phyloP scores from a whole-genome alignment of 352 stramenopile genomes.

The Phytophthora capsici region DNA sequence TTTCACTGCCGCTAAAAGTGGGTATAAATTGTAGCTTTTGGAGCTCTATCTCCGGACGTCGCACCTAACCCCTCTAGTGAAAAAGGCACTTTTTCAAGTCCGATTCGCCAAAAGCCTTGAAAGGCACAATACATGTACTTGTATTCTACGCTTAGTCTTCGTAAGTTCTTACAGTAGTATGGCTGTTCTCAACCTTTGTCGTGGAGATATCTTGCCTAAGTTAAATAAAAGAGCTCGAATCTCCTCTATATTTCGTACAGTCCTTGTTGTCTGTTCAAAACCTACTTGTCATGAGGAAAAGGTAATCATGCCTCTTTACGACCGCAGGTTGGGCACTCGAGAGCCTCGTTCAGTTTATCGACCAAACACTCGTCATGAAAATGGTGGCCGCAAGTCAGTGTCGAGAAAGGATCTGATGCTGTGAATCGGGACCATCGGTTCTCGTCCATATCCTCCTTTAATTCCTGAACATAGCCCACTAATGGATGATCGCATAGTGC shows the following conservation, averaged over 20 bases:
- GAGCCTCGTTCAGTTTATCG: constrained; percentile 59
- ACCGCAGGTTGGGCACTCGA: constrained; percentile 62
- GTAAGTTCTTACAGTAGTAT: background rate
- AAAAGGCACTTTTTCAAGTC: too few relatives aligned
- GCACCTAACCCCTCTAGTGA: too few relatives aligned
- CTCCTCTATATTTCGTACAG: background rate
- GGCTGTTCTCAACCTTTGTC: background rate
- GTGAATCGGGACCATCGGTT: constrained; percentile 18
- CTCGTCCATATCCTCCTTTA: background rate
- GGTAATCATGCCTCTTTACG: constrained; percentile 20
- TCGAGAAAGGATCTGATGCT: constrained; percentile 40
- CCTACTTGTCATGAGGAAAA: background rate
- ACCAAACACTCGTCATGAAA: constrained; percentile 80
- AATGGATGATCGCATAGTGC: constrained; percentile 29
- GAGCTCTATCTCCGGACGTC: too few relatives aligned
- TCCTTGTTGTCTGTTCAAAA: constrained; percentile 6
- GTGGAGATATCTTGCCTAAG: background rate
- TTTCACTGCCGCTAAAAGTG: too few relatives aligned
- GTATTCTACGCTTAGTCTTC: background rate
- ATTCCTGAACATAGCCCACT: constrained; percentile 11
- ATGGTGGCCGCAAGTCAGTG: constrained; percentile 59
- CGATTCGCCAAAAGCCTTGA: too few relatives aligned
- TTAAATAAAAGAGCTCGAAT: background rate
- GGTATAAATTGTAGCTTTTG: too few relatives aligned
- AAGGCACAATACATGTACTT: constrained; percentile 1